phyloP scores from a whole-genome alignment of 306 rosid genomes.

The Quercus cerris region DNA sequence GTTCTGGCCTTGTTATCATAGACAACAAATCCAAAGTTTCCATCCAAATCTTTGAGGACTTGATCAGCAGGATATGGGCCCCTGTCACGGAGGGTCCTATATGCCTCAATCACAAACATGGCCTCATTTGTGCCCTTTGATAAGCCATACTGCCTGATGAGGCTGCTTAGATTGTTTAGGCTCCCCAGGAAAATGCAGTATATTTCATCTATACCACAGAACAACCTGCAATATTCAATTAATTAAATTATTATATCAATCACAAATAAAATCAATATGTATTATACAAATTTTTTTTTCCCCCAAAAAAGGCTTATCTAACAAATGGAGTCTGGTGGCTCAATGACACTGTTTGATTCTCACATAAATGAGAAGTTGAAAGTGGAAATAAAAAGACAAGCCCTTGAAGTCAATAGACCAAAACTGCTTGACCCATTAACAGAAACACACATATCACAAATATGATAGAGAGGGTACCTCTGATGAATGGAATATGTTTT shows the following conservation, averaged over 20 bases:
- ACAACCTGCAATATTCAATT: constrained; percentile 50
- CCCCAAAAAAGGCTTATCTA: too few species aligned
- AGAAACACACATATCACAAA: background rate
- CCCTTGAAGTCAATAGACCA: too few species aligned
- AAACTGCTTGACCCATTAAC: background rate
- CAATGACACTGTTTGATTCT: too few species aligned
- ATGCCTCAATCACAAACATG: constrained; percentile 70
- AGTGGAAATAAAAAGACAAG: background rate
- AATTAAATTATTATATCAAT: background rate
- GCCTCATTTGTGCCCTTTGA: constrained; percentile 79
- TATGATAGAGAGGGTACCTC: constrained; percentile 28
- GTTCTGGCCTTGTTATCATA: constrained; percentile 57
- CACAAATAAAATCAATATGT: background rate
- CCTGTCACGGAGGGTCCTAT: constrained; percentile 81
- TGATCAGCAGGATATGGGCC: constrained; percentile 97
- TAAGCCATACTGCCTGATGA: constrained; percentile 74
- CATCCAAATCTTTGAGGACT: constrained; percentile 84
- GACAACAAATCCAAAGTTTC: constrained; percentile 76
- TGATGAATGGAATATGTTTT: constrained; percentile 22
- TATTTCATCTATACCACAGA: constrained; percentile 74
- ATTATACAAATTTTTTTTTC: too few species aligned
- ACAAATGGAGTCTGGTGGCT: background rate
- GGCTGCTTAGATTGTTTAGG: constrained; percentile 58
- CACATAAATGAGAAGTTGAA: too few species aligned
- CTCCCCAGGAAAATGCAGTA: constrained; percentile 74